Conservation (phyloP, 2,329 filamentous ascomycete species). For the Madurella fahalii region DNA sequence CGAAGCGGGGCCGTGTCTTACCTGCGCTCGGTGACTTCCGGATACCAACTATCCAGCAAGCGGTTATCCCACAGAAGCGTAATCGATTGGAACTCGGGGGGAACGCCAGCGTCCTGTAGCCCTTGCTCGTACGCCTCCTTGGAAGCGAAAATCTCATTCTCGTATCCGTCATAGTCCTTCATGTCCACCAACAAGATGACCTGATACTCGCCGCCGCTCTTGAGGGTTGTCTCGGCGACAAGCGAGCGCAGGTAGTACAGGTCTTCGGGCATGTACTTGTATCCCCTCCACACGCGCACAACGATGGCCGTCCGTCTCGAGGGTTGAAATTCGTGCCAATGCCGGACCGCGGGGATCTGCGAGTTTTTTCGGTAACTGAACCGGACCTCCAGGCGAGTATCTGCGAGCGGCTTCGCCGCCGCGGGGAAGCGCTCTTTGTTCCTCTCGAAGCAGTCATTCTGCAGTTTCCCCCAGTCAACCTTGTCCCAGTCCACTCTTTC, state of each 20-base stretch:
- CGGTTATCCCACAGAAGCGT: conserved; percentile 66
- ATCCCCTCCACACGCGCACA: conserved; percentile 37
- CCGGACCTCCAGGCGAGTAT: conserved; percentile 14
- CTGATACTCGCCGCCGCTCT: conserved; percentile 60
- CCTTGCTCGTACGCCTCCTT: conserved; percentile 49
- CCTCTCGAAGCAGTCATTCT: conserved; percentile 37
- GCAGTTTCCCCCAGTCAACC: conserved; percentile 35
- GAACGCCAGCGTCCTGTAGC: conserved; percentile 46
- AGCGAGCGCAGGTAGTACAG: conserved; percentile 60
- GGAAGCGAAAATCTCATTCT: conserved; percentile 49
- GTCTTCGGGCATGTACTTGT: conserved; percentile 57
- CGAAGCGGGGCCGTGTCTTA: conserved; percentile 13
- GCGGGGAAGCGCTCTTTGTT: conserved; percentile 50
- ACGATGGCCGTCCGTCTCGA: conserved; percentile 29
- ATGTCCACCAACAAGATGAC: conserved; percentile 61
- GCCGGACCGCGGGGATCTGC: conserved; percentile 19
- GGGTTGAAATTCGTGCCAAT: conserved; percentile 29
- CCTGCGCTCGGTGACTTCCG: conserved; percentile 50
- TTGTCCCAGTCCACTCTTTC: conserved; percentile 30
- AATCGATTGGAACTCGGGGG: conserved; percentile 64
- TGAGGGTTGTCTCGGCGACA: conserved; percentile 58
- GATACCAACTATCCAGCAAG: conserved; percentile 64
- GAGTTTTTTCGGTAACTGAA: conserved; percentile 12
- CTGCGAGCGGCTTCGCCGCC: conserved; percentile 17
- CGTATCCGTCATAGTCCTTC: conserved; percentile 47